Conservation (phyloP, 2,329 filamentous ascomycete species). For the Annulohypoxylon truncatum region DNA sequence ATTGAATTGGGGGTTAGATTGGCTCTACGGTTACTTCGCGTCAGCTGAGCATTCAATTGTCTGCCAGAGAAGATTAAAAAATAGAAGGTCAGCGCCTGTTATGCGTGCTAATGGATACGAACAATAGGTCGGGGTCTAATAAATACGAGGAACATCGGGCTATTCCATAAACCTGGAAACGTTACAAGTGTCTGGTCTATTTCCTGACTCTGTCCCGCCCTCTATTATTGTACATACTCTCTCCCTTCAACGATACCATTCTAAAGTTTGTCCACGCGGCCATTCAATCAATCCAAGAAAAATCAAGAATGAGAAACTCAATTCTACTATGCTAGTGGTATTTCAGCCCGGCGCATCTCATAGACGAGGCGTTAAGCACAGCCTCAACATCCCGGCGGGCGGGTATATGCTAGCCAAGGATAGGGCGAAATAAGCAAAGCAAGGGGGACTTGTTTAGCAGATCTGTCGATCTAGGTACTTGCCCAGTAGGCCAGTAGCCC, state of each 20-base stretch:
- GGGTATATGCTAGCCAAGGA: too few species aligned
- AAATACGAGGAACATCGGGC: conserved; percentile 15
- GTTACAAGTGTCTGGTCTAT: conserved; percentile 8
- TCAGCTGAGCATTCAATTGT: neutral
- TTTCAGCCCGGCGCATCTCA: neutral
- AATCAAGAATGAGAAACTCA: neutral
- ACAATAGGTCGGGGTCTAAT: neutral
- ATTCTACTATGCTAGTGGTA: neutral
- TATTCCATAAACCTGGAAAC: conserved; percentile 21
- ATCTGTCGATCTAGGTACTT: neutral
- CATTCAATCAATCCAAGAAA: neutral
- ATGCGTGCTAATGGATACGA: neutral
- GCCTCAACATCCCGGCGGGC: conserved; percentile 14
- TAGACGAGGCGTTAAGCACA: conserved; percentile 16
- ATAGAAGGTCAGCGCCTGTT: neutral
- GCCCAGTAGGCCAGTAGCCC: too few species aligned
- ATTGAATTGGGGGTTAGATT: neutral
- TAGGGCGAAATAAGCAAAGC: conserved; percentile 10
- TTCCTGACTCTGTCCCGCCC: neutral
- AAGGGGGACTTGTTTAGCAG: conserved; percentile 8
- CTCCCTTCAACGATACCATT: neutral
- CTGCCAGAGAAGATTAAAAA: neutral
- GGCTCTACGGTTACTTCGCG: neutral
- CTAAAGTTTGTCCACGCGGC: neutral
- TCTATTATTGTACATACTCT: neutral